Evolutionary conservation across 495 filamentous ascomycete species (phyloP).

Genomic region (Poronia punctata): DNA sequence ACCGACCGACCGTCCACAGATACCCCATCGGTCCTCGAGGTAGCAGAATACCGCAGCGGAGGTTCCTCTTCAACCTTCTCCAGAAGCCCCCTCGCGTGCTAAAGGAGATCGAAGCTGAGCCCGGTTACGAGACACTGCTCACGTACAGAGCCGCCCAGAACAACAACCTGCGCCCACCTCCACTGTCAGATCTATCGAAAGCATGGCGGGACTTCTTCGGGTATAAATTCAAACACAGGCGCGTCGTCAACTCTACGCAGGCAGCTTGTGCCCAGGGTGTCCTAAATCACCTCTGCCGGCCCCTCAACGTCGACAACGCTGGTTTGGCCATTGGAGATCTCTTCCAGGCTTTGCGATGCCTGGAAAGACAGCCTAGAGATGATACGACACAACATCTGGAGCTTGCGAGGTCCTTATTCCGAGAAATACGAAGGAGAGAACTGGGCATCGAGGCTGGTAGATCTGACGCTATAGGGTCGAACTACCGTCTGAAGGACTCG

Average conservation of each 20-base stretch:
- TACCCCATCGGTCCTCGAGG: conserved; percentile 19
- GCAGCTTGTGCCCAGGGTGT: conserved; percentile 50
- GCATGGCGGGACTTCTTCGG: conserved; percentile 62
- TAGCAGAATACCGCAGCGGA: conserved; percentile 27
- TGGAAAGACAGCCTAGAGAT: conserved; percentile 34
- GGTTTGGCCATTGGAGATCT: conserved; percentile 46
- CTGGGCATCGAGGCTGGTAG: background rate
- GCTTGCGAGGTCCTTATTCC: conserved; percentile 51
- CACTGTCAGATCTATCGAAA: conserved; percentile 48
- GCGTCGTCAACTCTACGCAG: conserved; percentile 58
- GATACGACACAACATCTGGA: conserved; percentile 36
- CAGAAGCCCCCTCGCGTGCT: conserved; percentile 44
- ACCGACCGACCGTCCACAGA: conserved; percentile 12
- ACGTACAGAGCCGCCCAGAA: conserved; percentile 39
- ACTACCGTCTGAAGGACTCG: background rate
- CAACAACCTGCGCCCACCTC: conserved; percentile 49
- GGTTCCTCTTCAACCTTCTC: conserved; percentile 53
- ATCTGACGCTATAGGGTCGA: conserved; percentile 3
- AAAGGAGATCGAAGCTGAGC: conserved; percentile 50
- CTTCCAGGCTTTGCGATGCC: conserved; percentile 32
- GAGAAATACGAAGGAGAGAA: conserved; percentile 38
- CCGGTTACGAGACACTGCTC: conserved; percentile 53
- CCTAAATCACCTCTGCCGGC: conserved; percentile 50
- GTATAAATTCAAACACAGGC: conserved; percentile 39
- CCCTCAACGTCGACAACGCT: conserved; percentile 27